Conservation (phyloP, 2,329 filamentous ascomycete species). For the Fusarium cicatricum region DNA sequence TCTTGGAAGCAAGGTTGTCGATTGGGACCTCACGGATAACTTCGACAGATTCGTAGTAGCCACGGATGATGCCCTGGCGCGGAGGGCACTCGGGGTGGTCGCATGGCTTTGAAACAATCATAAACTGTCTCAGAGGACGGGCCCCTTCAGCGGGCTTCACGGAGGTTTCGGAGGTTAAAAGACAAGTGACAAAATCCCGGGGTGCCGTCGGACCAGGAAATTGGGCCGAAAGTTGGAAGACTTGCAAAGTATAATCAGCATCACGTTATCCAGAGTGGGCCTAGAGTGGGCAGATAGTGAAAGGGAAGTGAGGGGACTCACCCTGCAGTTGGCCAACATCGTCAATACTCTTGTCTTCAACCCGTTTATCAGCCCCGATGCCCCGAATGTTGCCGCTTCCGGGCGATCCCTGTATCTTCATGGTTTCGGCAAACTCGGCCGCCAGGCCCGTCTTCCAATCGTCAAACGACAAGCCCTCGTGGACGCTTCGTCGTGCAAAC, state of each 20-base stretch:
- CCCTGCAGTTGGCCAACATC: conserved; percentile 71
- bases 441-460: conserved; percentile 81
- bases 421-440: conserved; percentile 80
- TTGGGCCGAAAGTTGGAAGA: conserved; percentile 86
- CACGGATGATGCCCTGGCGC: conserved; percentile 78
- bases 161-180: conserved; percentile 71
- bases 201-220: conserved; percentile 90
- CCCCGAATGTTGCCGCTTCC: conserved; percentile 82
- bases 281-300: background rate
- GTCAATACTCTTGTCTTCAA: conserved; percentile 69
- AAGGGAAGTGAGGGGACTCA: conserved; percentile 41
- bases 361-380: conserved; percentile 79
- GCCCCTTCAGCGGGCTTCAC: conserved; percentile 42
- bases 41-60: conserved; percentile 91
- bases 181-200: conserved; percentile 84
- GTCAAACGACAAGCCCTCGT: conserved; percentile 78
- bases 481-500: conserved; percentile 87
- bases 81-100: conserved; percentile 76
- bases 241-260: conserved; percentile 50
- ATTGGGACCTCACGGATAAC: conserved; percentile 84
- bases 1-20: conserved; percentile 48
- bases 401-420: conserved; percentile 74
- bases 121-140: conserved; percentile 72
- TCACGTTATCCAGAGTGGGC: conserved; percentile 6
- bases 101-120: conserved; percentile 88